Evolutionary conservation across 2,329 filamentous ascomycete genomes (phyloP).

Genomic region (Teratosphaeria viscida): DNA sequence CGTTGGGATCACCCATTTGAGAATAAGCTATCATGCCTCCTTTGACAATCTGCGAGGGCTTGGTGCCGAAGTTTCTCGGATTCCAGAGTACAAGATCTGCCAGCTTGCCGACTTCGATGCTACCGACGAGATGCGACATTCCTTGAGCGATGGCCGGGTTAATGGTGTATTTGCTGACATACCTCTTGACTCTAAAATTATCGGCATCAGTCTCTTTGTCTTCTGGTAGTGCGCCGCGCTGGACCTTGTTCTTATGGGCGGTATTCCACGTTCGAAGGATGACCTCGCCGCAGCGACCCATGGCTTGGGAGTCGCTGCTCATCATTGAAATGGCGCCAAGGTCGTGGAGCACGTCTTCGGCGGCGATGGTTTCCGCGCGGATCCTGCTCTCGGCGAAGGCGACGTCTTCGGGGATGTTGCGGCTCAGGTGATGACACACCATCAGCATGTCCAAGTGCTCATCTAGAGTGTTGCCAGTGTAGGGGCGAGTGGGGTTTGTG

Average conservation of each 20-base stretch:
- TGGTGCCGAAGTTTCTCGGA: conserved; percentile 74
- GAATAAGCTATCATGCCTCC: conserved; percentile 74
- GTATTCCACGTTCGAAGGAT: conserved; percentile 92
- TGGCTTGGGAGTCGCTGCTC: conserved; percentile 88
- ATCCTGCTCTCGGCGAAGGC: conserved; percentile 93
- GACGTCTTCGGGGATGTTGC: conserved; percentile 89
- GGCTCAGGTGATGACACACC: conserved; percentile 90
- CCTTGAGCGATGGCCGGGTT: conserved; percentile 89
- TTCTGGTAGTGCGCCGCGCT: conserved; percentile 65
- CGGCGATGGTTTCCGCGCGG: conserved; percentile 89
- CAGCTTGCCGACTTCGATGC: conserved; percentile 77
- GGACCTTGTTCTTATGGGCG: conserved; percentile 89
- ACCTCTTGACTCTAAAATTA: conserved; percentile 85
- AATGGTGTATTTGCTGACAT: conserved; percentile 91
- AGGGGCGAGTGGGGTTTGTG: conserved; percentile 87
- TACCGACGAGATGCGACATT: conserved; percentile 77
- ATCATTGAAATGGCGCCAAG: conserved; percentile 96
- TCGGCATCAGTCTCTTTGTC: conserved; percentile 72
- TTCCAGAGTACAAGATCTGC: conserved; percentile 86
- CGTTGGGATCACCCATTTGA: conserved; percentile 58
- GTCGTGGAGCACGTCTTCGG: conserved; percentile 92
- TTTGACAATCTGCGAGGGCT: conserved; percentile 74
- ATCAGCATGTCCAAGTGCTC: conserved; percentile 98
- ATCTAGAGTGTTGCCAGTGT: conserved; percentile 83
- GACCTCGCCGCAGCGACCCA: conserved; percentile 93